Conservation (phyloP, 1,284 basidiomycete genomes). For the Inonotus hispidus region DNA sequence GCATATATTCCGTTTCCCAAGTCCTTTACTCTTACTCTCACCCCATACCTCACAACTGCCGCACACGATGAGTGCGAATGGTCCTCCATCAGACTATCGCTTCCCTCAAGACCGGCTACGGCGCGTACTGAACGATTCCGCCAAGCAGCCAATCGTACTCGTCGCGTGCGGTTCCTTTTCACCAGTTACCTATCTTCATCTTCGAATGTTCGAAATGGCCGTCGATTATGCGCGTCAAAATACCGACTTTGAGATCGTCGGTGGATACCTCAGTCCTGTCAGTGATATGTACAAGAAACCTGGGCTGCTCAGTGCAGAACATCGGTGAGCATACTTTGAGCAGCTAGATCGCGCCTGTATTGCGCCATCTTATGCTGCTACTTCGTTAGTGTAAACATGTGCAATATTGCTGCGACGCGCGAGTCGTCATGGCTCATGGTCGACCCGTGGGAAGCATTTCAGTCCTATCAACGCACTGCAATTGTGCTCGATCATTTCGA, state of each 20-base stretch:
- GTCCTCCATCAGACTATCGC: constrained; percentile 13
- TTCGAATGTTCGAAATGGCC: constrained; percentile 98
- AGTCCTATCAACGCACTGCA: constrained; percentile 91
- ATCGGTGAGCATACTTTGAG: constrained; percentile 51
- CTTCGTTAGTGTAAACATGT: constrained; percentile 55
- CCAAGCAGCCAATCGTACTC: constrained; percentile 68
- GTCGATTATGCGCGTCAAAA: constrained; percentile 92
- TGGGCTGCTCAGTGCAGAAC: constrained; percentile 73
- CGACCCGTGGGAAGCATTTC: constrained; percentile 95
- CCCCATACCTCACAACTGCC: neutral
- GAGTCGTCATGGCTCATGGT: constrained; percentile 85
- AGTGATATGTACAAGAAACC: constrained; percentile 92
- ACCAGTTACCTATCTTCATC: constrained; percentile 76
- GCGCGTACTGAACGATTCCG: constrained; percentile 46
- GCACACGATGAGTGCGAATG: constrained; percentile 12
- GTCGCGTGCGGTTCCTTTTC: constrained; percentile 81
- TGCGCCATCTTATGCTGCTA: neutral
- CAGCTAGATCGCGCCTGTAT: constrained; percentile 1
- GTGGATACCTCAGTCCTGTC: constrained; percentile 92
- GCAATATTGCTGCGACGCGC: constrained; percentile 74
- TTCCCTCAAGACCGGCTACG: constrained; percentile 14
- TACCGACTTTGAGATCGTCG: constrained; percentile 90
- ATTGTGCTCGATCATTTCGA: constrained; percentile 96
- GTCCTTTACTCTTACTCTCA: constrained; percentile 3
- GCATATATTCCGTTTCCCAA: neutral